Evolutionary conservation across 768 basidiomycete species (phyloP).

Genomic region (Leccinellum rugosiceps): DNA sequence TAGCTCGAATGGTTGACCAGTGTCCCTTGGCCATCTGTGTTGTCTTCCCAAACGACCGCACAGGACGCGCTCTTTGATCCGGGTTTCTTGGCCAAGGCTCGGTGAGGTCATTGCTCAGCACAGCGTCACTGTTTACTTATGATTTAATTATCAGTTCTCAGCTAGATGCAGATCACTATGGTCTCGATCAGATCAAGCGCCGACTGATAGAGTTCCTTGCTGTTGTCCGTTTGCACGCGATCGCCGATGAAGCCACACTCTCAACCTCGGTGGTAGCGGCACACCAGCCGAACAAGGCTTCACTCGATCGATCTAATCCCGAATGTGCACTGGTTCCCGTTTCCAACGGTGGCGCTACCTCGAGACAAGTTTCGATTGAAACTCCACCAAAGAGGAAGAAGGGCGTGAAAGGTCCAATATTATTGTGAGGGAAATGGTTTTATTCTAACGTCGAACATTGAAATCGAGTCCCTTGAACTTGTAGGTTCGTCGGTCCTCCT

Average conservation of each 20-base stretch:
- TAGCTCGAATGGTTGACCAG: conserved; percentile 85
- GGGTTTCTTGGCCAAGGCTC: conserved; percentile 66
- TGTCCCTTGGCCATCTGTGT: conserved; percentile 71
- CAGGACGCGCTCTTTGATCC: conserved; percentile 44
- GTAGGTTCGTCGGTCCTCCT: conserved; percentile 86
- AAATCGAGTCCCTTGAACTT: not conserved
- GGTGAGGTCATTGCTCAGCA: conserved; percentile 28
- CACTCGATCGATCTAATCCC: conserved; percentile 17
- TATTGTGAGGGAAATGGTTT: conserved; percentile 44
- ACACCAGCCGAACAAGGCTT: conserved; percentile 19
- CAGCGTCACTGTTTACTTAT: not conserved
- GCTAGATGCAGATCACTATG: conserved; percentile 89
- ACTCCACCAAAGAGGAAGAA: conserved; percentile 28
- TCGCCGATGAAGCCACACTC: conserved; percentile 20
- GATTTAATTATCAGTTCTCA: conserved; percentile 38
- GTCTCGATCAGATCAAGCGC: conserved; percentile 89
- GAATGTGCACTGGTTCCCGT: conserved; percentile 21
- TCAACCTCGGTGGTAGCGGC: not conserved
- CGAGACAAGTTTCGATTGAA: conserved; percentile 9
- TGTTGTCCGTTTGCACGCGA: conserved; percentile 60
- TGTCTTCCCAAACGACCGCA: conserved; percentile 19
- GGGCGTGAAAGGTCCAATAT: conserved; percentile 65
- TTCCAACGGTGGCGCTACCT: conserved; percentile 14
- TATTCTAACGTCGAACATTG: not conserved
- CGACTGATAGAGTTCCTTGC: conserved; percentile 90